Base-by-base conservation (phyloP, 148 eudicot genomes). In the Cornus florida region DNA sequence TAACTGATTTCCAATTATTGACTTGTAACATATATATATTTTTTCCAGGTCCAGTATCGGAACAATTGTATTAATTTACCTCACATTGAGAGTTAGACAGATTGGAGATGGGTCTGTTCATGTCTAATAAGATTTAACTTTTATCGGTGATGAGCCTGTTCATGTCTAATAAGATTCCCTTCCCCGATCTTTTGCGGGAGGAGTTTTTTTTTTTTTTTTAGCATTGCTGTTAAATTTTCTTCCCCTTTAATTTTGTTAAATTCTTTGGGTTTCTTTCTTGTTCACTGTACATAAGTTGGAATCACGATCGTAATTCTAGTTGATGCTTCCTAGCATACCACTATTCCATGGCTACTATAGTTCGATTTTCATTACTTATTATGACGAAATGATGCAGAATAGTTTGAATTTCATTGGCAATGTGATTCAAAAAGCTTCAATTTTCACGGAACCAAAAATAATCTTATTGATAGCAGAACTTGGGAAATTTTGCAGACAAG, bases 41-140 rank as follows among this genome's bases (percentile, higher is more conserved):
- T 39, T 71, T 79, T 83, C 23, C 95, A 92, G 98, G 90, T 94
- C 98, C 16, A 92, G 92, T 79, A 64, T 94, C 78, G 98, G 98
- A 84, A 92, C 98, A 17, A 76, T 94, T 67, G 86, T 91, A 22
- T 83, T 94, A 81, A 94, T 94, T 75, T 89, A 86, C 81, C 79
- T 94, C 87, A 92, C 98, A n/a, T 76, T 94, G 48, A 82, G 97
- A 86, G 90, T 87, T 78, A 87, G 88, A 79, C 97, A 84, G 87
- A 81, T 89, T 71, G 82, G 86, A 38, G 90, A 92, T 31, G 89
- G 85, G 64, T 77, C 57, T 32, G 71, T 57, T 68, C 83, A 71
- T 16, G 41, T 33, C 46, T 82, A 83, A 87, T 43, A 24, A 67
- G 35, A 23, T 23, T 46, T 62, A 53, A 48, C 50, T 13, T 12